Base-by-base conservation (phyloP, 495 filamentous ascomycete genomes). In the Podospora conica region DNA sequence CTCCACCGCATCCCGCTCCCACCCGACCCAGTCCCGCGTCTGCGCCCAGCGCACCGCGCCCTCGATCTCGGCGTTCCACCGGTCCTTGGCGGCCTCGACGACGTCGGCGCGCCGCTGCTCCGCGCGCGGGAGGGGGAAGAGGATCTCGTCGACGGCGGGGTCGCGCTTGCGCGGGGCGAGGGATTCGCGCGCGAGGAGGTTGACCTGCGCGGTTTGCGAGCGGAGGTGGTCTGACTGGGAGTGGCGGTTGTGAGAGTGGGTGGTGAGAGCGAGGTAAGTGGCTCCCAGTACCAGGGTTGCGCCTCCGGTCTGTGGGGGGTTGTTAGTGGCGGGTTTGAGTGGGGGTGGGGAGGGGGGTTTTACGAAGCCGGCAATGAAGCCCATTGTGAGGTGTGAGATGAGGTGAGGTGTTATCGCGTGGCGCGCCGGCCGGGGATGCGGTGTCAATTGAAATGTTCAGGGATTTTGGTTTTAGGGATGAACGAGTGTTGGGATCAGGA, bases 221-320 rank as follows among this genome's bases (percentile, higher is more conserved):
- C 87, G 91, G 12, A 98, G 88, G 57, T 86, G 74, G 67, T 83
- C 76, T 70, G 87, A 83, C 81, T 96, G 92, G 22, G 84, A 77
- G 61, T 85, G 74, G 58, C 93, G 90, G 72, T 85, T 90, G 61
- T 81, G 83, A 48, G 87, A 83, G 79, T 98, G 93, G 8, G 90
- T 79, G 74, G 86, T 80, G 25, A 96, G 76, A 61, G 89, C 86
- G 60, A 97, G 85, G 81, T 96, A 97, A 71, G 95, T 85, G 63
- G 90, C 71, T 24, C 89, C 87, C 56, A 91, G 86, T 57, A 94
- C 96, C 53, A 98, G 82, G 68, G 94, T 91, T 53, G 95, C 85
- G 69, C 95, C 93, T 71, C 91, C 88, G 73, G 93, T 83, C 89
- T 91, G 65, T 12, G 61, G 53, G 69, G 58, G 29, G 54, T n/a